A percentile compares a stretch with the other conserved stretches of the same genome.
Evolutionary conservation across 805 yeast species (phyloP).

Genomic region (Sugiyamaella boreocaroliniensis): DNA sequence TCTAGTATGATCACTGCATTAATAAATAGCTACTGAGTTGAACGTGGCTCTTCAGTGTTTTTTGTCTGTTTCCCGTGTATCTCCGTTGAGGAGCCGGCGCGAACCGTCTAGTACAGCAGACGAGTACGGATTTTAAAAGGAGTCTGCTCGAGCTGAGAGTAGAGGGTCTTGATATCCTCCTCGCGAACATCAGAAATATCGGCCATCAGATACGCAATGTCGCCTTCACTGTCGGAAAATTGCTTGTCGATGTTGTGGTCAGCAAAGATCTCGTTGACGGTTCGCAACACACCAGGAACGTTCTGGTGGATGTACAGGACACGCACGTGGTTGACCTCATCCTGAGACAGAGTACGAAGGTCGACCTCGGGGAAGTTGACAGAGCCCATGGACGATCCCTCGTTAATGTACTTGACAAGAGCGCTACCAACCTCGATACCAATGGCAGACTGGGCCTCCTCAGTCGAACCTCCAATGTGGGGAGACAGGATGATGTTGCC

Average conservation of each 20-base stretch:
- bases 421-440: constrained; percentile 92
- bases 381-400: constrained; percentile 90
- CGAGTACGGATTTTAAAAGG: constrained; percentile 89
- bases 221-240: constrained; percentile 94
- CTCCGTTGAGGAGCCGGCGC: constrained; percentile 5
- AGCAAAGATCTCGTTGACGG: constrained; percentile 92
- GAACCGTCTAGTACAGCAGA: constrained; percentile 58
- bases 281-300: constrained; percentile 97
- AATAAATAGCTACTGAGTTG: constrained; percentile 10
- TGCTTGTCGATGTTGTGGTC: constrained; percentile 96
- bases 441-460: constrained; percentile 96
- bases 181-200: constrained; percentile 82
- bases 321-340: constrained; percentile 74
- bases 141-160: constrained; percentile 80
- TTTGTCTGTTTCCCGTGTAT: not conserved
- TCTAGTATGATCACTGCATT: not conserved
- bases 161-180: constrained; percentile 75
- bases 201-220: constrained; percentile 95
- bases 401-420: constrained; percentile 85
- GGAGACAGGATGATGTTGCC: constrained; percentile 92
- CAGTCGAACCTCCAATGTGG: constrained; percentile 98
- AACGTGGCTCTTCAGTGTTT: constrained; percentile 1
- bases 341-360: constrained; percentile 82
- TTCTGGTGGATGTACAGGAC: constrained; percentile 94
- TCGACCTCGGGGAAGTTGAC: constrained; percentile 99